Base-by-base conservation (phyloP, 495 filamentous ascomycete species). In the Talaromyces liani region DNA sequence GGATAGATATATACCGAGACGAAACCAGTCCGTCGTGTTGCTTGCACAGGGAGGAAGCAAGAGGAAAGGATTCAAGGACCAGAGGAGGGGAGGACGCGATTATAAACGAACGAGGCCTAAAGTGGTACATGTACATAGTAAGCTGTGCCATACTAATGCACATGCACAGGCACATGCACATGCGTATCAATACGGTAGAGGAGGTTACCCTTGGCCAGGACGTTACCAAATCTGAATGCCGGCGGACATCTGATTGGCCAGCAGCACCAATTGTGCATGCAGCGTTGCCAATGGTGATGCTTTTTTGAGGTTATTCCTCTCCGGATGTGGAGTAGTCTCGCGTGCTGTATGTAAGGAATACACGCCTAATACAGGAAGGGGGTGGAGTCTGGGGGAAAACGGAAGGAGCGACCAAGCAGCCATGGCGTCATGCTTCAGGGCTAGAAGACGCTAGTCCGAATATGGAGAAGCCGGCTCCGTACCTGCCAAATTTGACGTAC, bases 271-370 rank as follows among this genome's bases (percentile, higher is more conserved):
- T 18, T 18, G 16, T 12, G 57, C 57, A 34, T 59, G 20, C 18
- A 29, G 29, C 8, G 16, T 34, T 20, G 18, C 27, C 57, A 59
- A 36, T 33, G 12, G 25, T 1, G 54, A 49, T 49, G 45, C n/a
- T 49, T 49, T 18, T 49, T 2, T 49, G 36, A 41, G 36, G 36
- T 41, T 41, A 41, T 41, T 41, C 36, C 8, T 16, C 16, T 49
- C 57, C 57, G 57, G 57, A 59, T 59, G 57, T 59, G 57, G 57
- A 59, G 57, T 59, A 59, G 56, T 27, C 34, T 59, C 56, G 31
- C 29, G 56, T 59, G 29, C 25, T 59, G 29, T 56, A 25, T 25
- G 54, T 56, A 56, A 29, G 24, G 24, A 25, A 31, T 56, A 31
- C 54, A 56, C 2, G 12, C 12, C 27, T 2, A 33, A 31, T 49